phyloP scores from a whole-genome alignment of 208 protist species.

The Leishmania major region DNA sequence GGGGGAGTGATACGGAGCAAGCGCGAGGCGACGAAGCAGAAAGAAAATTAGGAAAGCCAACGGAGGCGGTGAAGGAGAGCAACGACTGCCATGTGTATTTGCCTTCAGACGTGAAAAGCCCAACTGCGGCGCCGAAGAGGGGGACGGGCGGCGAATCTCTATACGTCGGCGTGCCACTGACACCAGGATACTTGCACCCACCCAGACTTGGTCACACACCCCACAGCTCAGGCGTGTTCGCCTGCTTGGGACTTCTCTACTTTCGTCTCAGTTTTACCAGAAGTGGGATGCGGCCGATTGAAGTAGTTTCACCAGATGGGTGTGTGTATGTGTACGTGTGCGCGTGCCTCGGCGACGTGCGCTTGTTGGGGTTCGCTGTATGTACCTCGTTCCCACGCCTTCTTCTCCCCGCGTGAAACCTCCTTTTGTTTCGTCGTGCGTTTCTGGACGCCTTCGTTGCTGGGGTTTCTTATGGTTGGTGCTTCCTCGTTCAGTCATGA shows the following conservation, averaged over 20 bases:
- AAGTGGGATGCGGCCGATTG: background rate
- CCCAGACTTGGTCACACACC: background rate
- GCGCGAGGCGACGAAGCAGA: background rate
- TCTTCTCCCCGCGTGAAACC: background rate
- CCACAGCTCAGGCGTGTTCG: background rate
- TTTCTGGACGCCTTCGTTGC: background rate
- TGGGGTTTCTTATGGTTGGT: background rate
- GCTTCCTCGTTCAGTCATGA: background rate
- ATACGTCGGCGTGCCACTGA: background rate
- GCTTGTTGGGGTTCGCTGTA: background rate
- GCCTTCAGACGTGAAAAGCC: background rate
- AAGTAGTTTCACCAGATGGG: background rate
- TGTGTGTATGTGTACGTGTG: background rate
- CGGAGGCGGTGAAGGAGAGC: background rate
- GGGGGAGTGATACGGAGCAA: background rate
- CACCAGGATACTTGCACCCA: background rate
- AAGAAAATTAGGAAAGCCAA: background rate
- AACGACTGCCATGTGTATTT: background rate
- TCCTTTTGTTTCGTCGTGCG: background rate
- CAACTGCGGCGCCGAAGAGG: background rate
- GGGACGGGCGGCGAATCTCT: background rate
- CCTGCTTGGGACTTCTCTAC: background rate
- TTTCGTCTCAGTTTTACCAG: background rate
- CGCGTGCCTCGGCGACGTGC: background rate
- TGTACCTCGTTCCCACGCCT: background rate